Percentiles rank a stretch among this genome's conserved stretches.
Evolutionary conservation across 148 eudicot genomes (phyloP).

Genomic region (Chenopodium berlandieri): DNA sequence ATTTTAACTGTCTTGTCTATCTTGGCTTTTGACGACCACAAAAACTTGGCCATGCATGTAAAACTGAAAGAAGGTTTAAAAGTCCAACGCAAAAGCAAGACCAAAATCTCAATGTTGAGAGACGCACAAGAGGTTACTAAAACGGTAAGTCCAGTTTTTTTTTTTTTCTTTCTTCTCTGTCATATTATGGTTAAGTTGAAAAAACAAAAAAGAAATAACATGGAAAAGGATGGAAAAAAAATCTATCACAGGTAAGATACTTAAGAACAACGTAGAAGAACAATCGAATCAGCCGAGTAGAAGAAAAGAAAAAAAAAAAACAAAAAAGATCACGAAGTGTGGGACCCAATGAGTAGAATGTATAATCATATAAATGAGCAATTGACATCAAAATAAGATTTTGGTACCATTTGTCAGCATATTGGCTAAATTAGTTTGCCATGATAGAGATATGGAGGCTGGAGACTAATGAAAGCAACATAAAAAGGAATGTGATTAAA

Average conservation of each 20-base stretch:
- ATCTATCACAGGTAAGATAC: neutral
- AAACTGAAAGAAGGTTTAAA: neutral
- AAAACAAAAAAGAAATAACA: neutral
- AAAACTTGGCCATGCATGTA: neutral
- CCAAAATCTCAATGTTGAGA: neutral
- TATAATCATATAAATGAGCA: neutral
- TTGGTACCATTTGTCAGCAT: neutral
- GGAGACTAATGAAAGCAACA: slow-evolving; percentile 8
- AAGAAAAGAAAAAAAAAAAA: neutral
- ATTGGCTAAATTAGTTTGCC: neutral
- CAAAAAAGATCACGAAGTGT: neutral
- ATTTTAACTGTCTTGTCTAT: neutral
- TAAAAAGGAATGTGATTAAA: neutral
- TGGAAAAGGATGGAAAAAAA: neutral
- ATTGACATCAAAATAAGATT: neutral
- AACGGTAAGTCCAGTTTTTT: neutral
- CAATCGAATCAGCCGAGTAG: neutral
- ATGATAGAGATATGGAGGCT: neutral
- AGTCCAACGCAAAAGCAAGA: neutral
- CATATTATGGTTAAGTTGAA: too few relatives aligned
- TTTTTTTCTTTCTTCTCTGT: too few relatives aligned
- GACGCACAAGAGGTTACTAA: neutral
- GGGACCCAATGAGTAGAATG: neutral
- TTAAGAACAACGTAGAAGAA: too few relatives aligned
- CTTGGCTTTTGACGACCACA: neutral